Evolutionary conservation across 108 stramenopile species (phyloP).

Genomic region (Aureococcus anophagefferens): DNA sequence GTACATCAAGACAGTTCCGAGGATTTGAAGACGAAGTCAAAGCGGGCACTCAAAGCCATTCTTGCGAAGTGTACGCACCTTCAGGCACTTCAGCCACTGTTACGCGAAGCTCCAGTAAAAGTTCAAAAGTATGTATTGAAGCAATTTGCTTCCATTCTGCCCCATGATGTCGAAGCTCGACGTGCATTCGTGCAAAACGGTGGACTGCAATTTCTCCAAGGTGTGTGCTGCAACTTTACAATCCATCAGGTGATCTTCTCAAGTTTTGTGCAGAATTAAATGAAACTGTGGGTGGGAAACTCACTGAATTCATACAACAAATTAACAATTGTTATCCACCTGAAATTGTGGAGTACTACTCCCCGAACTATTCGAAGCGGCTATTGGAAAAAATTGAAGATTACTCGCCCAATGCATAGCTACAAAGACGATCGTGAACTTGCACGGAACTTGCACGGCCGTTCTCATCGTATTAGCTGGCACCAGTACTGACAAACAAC

Average conservation of each 20-base stretch:
- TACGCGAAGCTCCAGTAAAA: constrained; percentile 48
- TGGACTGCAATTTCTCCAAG: constrained; percentile 48
- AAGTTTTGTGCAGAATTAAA: constrained; percentile 27
- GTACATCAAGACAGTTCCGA: constrained; percentile 41
- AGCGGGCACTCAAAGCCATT: constrained; percentile 55
- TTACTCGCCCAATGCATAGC: constrained; percentile 19
- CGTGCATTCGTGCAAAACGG: constrained; percentile 53
- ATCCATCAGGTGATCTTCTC: constrained; percentile 10
- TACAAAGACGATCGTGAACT: neutral
- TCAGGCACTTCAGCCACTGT: constrained; percentile 53
- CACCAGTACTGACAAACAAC: too few relatives aligned
- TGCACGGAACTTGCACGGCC: too few relatives aligned
- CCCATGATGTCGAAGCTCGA: constrained; percentile 53
- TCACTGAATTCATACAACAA: constrained; percentile 45
- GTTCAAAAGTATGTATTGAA: constrained; percentile 61
- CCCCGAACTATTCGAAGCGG: constrained; percentile 51
- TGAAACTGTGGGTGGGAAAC: constrained; percentile 52
- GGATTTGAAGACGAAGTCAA: constrained; percentile 51
- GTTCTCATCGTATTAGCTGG: too few relatives aligned
- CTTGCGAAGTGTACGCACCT: constrained; percentile 57
- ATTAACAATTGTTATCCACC: constrained; percentile 59
- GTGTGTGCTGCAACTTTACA: neutral
- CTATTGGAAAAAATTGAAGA: constrained; percentile 58
- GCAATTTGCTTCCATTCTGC: constrained; percentile 53
- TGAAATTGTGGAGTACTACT: constrained; percentile 58